phyloP scores from a whole-genome alignment of 768 basidiomycete species.

The Trametes coccinea region DNA sequence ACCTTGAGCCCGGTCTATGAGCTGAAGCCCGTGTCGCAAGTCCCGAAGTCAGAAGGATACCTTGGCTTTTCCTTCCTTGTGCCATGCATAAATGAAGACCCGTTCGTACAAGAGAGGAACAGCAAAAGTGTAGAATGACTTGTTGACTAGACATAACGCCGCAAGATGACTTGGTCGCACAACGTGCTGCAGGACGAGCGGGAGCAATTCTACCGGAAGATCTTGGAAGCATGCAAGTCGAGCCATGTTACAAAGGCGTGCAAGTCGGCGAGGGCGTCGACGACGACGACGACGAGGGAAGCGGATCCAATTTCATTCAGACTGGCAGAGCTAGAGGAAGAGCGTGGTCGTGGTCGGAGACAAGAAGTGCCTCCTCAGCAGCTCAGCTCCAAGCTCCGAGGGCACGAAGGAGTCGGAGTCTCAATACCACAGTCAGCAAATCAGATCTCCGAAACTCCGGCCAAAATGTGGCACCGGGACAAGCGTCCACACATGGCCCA shows the following conservation, averaged over 20 bases:
- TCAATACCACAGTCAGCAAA: too few relatives aligned
- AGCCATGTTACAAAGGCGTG: not conserved
- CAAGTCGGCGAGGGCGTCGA: not conserved
- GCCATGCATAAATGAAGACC: slow-evolving; percentile 69
- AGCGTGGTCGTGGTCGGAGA: too few relatives aligned
- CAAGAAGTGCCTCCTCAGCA: too few relatives aligned
- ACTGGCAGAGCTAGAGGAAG: too few relatives aligned
- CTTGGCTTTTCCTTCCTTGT: slow-evolving; percentile 61
- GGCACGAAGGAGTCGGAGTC: too few relatives aligned
- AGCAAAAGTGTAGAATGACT: slow-evolving; percentile 52
- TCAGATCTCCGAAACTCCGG: not conserved
- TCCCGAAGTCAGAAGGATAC: slow-evolving; percentile 34
- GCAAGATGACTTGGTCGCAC: slow-evolving; percentile 54
- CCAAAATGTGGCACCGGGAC: not conserved
- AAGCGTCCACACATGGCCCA: not conserved
- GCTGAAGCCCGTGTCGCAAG: too few relatives aligned
- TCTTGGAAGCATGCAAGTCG: slow-evolving; percentile 41
- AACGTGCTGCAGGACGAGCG: slow-evolving; percentile 53
- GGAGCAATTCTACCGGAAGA: slow-evolving; percentile 67
- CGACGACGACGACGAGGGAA: too few relatives aligned
- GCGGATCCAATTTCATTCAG: too few relatives aligned
- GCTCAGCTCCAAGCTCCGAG: too few relatives aligned
- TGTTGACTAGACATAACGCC: slow-evolving; percentile 56
- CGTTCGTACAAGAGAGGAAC: slow-evolving; percentile 54
- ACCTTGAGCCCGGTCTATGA: slow-evolving; percentile 43